Percentiles rank a stretch among this genome's conserved stretches.
These are phyloP conservation scores for Penicillium daleae DNA, from an alignment of 495 filamentous ascomycete genomes.

Conservation along the genomic window DNA sequence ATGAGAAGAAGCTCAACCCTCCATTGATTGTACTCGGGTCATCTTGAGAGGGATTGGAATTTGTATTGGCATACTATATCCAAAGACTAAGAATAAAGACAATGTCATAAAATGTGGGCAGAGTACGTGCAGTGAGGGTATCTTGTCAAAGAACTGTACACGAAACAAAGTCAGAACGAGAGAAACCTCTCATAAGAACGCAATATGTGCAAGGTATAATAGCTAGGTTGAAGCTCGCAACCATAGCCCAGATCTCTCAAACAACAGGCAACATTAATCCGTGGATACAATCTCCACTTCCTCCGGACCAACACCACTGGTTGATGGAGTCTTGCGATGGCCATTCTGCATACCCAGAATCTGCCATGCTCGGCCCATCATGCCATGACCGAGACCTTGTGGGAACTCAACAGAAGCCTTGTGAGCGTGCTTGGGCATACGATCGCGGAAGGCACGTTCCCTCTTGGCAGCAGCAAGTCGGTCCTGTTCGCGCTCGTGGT, in stretches of 20 bases:
- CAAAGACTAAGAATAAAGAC: conserved; percentile 16
- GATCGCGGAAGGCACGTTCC: conserved; percentile 36
- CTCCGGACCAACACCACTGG: conserved; percentile 18
- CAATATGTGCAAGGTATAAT: not conserved
- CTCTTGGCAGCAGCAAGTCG: conserved; percentile 42
- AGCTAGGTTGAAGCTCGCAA: not conserved
- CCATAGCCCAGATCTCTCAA: not conserved
- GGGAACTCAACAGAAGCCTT: conserved; percentile 40
- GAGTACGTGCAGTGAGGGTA: conserved; percentile 10
- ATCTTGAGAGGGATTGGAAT: too few relatives aligned
- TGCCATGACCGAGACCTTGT: conserved; percentile 44
- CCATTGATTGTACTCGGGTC: too few relatives aligned
- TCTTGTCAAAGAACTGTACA: conserved; percentile 15
- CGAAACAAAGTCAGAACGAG: not conserved
- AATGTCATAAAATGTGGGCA: conserved; percentile 10
- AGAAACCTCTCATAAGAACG: not conserved
- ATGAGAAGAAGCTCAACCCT: too few relatives aligned
- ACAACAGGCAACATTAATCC: conserved; percentile 6
- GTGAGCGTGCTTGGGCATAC: conserved; percentile 31
- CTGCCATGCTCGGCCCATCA: conserved; percentile 53
- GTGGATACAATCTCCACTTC: conserved; percentile 30
- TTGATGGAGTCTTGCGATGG: conserved; percentile 30
- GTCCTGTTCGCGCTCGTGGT: conserved; percentile 49
- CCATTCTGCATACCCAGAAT: conserved; percentile 47
- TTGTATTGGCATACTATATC: conserved; percentile 10